These are phyloP conservation scores for Chiua sp. DNA, from an alignment of 1,284 basidiomycete species.

Conservation along the genomic window DNA sequence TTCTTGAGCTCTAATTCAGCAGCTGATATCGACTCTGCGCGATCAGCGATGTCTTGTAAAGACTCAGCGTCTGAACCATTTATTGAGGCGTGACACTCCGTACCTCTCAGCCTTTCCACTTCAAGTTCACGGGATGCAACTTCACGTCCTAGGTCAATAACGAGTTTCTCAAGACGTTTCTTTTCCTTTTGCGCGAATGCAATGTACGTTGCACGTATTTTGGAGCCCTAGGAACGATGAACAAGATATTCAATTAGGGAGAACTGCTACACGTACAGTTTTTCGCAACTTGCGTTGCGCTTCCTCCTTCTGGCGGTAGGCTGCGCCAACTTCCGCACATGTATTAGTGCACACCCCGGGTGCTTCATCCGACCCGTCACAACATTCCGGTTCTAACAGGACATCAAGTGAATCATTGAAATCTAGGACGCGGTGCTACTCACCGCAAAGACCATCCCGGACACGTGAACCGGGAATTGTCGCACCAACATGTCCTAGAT, in stretches of 20 bases:
- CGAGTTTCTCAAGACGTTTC: constrained; percentile 72
- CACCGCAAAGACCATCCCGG: constrained; percentile 95
- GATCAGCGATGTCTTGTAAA: constrained; percentile 64
- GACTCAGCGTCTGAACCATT: constrained; percentile 2
- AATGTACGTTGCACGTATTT: constrained; percentile 91
- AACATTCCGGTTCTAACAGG: constrained; percentile 86
- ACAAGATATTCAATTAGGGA: neutral
- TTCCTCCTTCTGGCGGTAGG: constrained; percentile 67
- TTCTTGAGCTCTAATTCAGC: constrained; percentile 82
- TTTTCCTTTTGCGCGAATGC: constrained; percentile 88
- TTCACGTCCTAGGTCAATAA: constrained; percentile 58
- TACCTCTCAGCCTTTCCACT: constrained; percentile 69
- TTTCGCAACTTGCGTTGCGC: constrained; percentile 80
- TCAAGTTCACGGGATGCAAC: constrained; percentile 72
- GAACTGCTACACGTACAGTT: constrained; percentile 59
- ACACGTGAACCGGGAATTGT: constrained; percentile 84
- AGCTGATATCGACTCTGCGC: constrained; percentile 75
- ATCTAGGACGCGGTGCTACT: constrained; percentile 31
- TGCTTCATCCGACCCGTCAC: constrained; percentile 96
- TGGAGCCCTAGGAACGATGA: constrained; percentile 68
- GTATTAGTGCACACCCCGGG: constrained; percentile 80
- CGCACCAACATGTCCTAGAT: constrained; percentile 87
- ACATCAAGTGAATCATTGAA: constrained; percentile 9
- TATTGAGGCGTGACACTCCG: neutral
- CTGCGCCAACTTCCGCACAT: constrained; percentile 81